Evolutionary conservation across 768 basidiomycete genomes (phyloP), one percentile per base, ranked within the genome.

Genomic region (Lactifluus volemus): DNA sequence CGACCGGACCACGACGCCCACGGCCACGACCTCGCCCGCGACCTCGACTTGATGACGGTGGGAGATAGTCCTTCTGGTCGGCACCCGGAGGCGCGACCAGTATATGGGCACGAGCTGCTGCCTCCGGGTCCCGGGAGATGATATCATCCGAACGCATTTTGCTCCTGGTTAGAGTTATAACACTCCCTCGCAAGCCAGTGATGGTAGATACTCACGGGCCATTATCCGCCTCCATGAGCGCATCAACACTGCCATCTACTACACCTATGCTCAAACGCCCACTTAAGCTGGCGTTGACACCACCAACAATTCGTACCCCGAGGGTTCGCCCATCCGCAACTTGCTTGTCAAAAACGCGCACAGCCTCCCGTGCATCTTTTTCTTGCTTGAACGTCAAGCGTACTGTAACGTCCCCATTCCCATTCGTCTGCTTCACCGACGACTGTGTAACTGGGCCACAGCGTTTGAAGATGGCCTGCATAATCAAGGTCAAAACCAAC

Each of bases 71-170:
- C 45, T 60, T 56, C 21, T 51, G 60, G 48, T 66, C 57, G 14
- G 63, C 15, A 47, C 65, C 65, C 55, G 65, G 65, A 4, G 65
- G 65, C 19, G 65, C 63, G 15, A 66, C 53, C 15, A 65, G 60
- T 29, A 66, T 59, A 42, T 65, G 63, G 7, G 65, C 65, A 48
- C 65, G 65, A 6, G 63, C 63, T 39, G 64, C 59, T 1, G 63
- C 65, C 29, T 66, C 65, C 21, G 65, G 53, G 42, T 66, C 63
- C 8, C 59, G 56, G 21, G 60, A 55, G 47, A 66, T 51, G 29
- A 66, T 61, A 51, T 65, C 64, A 30, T 66, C 65, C 10, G 65
- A 66, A 29, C 65, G 65, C 60, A 66, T 57, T 66, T 66, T 66
- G 45, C 63, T 66, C 48, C 41, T 45, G 11, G 44, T 42, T 30